These are phyloP conservation scores for Cystobasidium onofrii DNA, from an alignment of 768 basidiomycete species.

Conservation along the genomic window DNA sequence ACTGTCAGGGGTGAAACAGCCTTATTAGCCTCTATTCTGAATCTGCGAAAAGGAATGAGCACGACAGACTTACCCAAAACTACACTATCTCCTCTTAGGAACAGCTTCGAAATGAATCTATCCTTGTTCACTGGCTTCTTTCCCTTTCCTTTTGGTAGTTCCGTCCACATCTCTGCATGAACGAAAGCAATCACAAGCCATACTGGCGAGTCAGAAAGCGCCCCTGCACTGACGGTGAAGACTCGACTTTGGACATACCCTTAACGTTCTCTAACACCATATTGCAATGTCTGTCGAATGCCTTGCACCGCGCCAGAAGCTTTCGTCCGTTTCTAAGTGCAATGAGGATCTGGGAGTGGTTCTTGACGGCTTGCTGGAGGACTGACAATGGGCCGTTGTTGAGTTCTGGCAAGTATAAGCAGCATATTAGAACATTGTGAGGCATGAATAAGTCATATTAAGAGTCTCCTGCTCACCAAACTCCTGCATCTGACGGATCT, in stretches of 20 bases:
- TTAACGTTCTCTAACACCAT: conserved; percentile 99
- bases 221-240: background rate
- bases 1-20: background rate
- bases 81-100: conserved; percentile 81
- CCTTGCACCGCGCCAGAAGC: conserved; percentile 59
- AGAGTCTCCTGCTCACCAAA: conserved; percentile 51
- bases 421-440: background rate
- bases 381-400: conserved; percentile 70
- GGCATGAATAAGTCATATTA: background rate
- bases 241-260: conserved; percentile 43
- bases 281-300: conserved; percentile 96
- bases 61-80: conserved; percentile 61
- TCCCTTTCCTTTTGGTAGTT: conserved; percentile 92
- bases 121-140: conserved; percentile 99
- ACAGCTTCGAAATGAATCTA: conserved; percentile 98
- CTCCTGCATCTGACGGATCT: conserved; percentile 90
- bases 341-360: conserved; percentile 94
- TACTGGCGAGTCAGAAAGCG: background rate
- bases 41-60: background rate
- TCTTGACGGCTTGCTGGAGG: conserved; percentile 91
- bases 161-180: conserved; percentile 89
- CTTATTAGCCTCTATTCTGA: background rate
- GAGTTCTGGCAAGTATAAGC: background rate
- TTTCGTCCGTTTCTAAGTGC: conserved; percentile 98
- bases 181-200: background rate